A percentile compares a stretch with the other conserved stretches of the same genome.
These are phyloP conservation scores for Kuraishia ogatae DNA, from an alignment of 805 yeast species.

Conservation along the genomic window DNA sequence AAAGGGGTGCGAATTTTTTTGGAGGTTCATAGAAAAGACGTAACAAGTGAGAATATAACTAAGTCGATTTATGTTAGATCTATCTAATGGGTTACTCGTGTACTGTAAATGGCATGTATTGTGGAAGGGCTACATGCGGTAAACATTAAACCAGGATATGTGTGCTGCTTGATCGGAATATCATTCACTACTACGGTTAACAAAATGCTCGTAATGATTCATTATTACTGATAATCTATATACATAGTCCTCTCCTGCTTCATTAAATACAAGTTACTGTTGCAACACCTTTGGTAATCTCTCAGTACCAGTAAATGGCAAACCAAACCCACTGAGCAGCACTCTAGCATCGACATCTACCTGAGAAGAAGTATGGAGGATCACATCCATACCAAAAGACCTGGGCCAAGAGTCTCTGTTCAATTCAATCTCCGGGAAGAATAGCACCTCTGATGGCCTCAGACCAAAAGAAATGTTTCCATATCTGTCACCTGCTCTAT, in stretches of 20 bases:
- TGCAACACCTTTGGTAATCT: conserved; percentile 23
- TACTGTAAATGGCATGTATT: background rate
- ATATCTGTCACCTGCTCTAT: conserved; percentile 69
- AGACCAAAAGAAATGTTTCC: conserved; percentile 88
- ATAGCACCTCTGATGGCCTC: conserved; percentile 63
- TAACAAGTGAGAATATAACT: background rate
- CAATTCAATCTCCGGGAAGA: conserved; percentile 90
- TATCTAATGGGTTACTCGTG: background rate
- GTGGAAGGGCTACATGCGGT: too few species aligned
- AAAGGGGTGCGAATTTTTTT: background rate
- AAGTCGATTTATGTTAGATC: background rate
- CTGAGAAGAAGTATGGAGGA: conserved; percentile 82
- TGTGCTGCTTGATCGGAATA: too few species aligned
- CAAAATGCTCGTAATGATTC: background rate
- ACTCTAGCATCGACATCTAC: conserved; percentile 86
- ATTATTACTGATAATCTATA: background rate
- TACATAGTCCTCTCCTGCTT: background rate
- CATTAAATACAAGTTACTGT: background rate
- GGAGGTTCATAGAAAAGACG: background rate
- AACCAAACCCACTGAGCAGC: conserved; percentile 69
- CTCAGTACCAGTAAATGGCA: conserved; percentile 63
- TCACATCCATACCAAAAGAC: conserved; percentile 79
- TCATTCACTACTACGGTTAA: too few species aligned
- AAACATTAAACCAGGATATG: too few species aligned
- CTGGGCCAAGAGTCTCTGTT: conserved; percentile 86